These are phyloP conservation scores for Pyricularia pennisetigena DNA, from an alignment of 2,329 filamentous ascomycete genomes.

Conservation along the genomic window DNA sequence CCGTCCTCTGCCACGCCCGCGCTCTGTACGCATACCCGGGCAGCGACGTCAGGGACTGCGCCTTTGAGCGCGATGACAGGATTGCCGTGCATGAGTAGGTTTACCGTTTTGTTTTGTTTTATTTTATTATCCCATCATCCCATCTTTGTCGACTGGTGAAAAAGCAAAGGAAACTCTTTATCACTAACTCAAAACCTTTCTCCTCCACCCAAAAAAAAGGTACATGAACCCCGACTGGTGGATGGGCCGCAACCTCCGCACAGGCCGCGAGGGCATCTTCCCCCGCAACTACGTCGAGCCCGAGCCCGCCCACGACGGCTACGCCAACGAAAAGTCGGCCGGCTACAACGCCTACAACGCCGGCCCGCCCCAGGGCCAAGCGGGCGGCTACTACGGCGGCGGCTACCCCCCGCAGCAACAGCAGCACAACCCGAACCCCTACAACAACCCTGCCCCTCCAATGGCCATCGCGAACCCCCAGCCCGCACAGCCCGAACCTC, in stretches of 20 bases:
- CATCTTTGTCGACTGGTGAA: no score
- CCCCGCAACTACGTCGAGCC: conserved; percentile 81
- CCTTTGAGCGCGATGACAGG: conserved; percentile 69
- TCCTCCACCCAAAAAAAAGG: neutral
- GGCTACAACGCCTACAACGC: conserved; percentile 12
- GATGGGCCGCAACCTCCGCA: conserved; percentile 79
- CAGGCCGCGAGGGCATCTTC: conserved; percentile 84
- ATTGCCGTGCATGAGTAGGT: conserved; percentile 61
- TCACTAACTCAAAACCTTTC: neutral
- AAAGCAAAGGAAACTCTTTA: neutral
- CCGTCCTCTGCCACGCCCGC: conserved; percentile 61
- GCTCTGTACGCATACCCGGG: conserved; percentile 79
- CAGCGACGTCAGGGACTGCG: conserved; percentile 70
- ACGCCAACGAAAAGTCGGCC: conserved; percentile 16
- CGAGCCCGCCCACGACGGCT: conserved; percentile 30
- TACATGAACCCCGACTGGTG: conserved; percentile 98
- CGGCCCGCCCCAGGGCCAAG: conserved; percentile 17
- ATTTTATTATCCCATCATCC: neutral
- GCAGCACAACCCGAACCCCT: conserved; percentile 48
- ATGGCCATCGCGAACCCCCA: conserved; percentile 58
- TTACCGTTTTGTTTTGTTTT: no score
- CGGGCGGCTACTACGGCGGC: conserved; percentile 33
- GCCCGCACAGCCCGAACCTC: conserved; percentile 50
- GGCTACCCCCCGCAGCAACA: conserved; percentile 56
- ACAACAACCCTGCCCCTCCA: conserved; percentile 59